Conservation (phyloP, 805 yeast species). For the Pichia cephalocereana region DNA sequence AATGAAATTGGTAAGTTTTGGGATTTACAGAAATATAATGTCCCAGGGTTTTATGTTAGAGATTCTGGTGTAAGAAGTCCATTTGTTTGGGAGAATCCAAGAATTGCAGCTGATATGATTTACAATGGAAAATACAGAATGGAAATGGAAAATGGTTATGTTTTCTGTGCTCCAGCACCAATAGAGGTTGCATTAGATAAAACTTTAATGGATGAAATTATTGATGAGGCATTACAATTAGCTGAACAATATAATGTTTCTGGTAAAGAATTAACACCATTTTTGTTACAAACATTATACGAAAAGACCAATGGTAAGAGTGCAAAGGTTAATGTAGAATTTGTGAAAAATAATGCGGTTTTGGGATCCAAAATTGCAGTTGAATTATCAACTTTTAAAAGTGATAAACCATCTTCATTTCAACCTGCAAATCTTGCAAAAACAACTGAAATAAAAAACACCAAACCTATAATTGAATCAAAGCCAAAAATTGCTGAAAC, state of each 20-base stretch:
- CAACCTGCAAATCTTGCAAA: not conserved
- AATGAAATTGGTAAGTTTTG: constrained; percentile 4
- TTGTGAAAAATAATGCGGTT: constrained; percentile 69
- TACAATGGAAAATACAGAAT: constrained; percentile 36
- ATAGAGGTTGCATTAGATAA: constrained; percentile 47
- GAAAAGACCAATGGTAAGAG: constrained; percentile 61
- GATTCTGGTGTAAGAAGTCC: constrained; percentile 72
- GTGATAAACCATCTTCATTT: not conserved
- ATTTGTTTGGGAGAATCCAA: constrained; percentile 42
- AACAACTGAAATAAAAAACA: too few species aligned
- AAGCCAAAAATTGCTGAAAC: constrained; percentile 16
- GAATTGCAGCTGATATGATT: constrained; percentile 56
- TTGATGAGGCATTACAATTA: constrained; percentile 46
- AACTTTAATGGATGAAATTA: constrained; percentile 42
- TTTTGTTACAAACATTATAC: constrained; percentile 56
- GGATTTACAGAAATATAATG: constrained; percentile 12
- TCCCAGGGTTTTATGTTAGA: constrained; percentile 79
- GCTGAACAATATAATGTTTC: constrained; percentile 43
- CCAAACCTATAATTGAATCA: too few species aligned
- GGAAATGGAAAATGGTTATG: constrained; percentile 54
- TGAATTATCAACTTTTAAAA: constrained; percentile 33
- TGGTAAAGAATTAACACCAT: constrained; percentile 80
- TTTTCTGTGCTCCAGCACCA: constrained; percentile 83
- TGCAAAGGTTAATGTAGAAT: constrained; percentile 59
- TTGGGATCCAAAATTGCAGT: constrained; percentile 61